Evolutionary conservation across 176 grass and related monocot genomes (phyloP), one percentile per base, ranked within the genome.

Genomic region (Bolboschoenus planiculmis): DNA sequence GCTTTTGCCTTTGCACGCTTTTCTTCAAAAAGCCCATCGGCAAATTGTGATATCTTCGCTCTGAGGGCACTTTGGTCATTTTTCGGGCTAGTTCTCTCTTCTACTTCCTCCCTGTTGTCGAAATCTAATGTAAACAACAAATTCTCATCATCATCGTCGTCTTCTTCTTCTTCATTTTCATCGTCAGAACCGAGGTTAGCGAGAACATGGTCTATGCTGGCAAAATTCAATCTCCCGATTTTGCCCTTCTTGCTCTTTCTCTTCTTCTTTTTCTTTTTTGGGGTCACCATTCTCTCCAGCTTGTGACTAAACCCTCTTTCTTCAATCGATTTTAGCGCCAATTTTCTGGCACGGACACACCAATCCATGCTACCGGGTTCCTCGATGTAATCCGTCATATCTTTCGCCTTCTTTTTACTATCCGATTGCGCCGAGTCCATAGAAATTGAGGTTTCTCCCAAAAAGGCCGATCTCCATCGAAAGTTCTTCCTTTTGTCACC

Each of bases 251-350:
- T 88, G 55, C 78, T 89, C 46, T 26, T 58, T 61, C 79, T 76
- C 72, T 85, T 91, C 78, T 90, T 96, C 51, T 85, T 91, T 75
- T 91, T 97, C 78, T 94, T 97, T 56, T 93, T 93, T n/a, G 88
- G 56, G 51, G 86, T 67, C 50, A 97, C 90, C 84, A 97, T 88
- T 71, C 60, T 77, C 87, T 94, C 57, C 8, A 91, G 78, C 21
- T 89, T 29, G 2, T 83, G 59, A 21, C 72, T 63, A 82, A 97
- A 85, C 0, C 92, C 95, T 53, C 92, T 88, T 10, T 85, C 87
- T 66, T 97, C 92, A 55, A 97, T 94, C 66, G 90, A 85, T 84
- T 80, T 89, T 44, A 97, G 81, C 0, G 95, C 95, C 23, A 88
- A 51, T 51, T 86, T 89, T 63, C 95, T 91, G 21, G 92, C 92